phyloP scores from a whole-genome alignment of 805 yeast genomes.

The Nakazawaea populi region DNA sequence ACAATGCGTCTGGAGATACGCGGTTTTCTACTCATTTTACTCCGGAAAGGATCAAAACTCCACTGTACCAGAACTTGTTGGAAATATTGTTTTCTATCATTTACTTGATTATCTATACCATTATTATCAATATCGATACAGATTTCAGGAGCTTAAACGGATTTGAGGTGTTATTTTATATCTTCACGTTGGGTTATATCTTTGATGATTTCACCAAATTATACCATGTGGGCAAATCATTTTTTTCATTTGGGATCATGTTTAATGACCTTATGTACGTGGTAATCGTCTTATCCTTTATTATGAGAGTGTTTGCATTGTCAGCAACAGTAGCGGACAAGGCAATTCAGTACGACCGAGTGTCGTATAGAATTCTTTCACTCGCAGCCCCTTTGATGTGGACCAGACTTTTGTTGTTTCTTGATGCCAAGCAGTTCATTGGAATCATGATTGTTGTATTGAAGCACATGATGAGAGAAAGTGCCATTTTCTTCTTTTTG shows the following conservation, averaged over 20 bases:
- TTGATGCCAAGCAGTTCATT: conserved; percentile 76
- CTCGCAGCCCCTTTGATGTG: conserved; percentile 86
- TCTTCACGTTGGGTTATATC: conserved; percentile 62
- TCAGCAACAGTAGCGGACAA: conserved; percentile 21
- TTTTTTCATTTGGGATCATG: conserved; percentile 72
- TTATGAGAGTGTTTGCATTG: conserved; percentile 43
- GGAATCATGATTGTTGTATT: conserved; percentile 87
- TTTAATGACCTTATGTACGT: conserved; percentile 69
- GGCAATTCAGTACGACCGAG: conserved; percentile 37
- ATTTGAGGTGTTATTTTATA: conserved; percentile 52
- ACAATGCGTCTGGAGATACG: conserved; percentile 52
- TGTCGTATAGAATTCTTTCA: conserved; percentile 65
- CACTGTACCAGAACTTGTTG: conserved; percentile 69
- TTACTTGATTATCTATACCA: conserved; percentile 56
- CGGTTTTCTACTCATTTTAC: conserved; percentile 60
- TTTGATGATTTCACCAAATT: conserved; percentile 65
- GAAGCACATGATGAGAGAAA: conserved; percentile 83
- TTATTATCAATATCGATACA: conserved; percentile 56
- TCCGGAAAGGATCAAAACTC: conserved; percentile 81
- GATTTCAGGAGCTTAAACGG: conserved; percentile 28
- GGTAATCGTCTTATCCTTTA: conserved; percentile 46
- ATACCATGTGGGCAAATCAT: conserved; percentile 69
- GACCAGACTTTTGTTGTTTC: conserved; percentile 67
- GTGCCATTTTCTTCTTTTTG: conserved; percentile 74
- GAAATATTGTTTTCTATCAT: conserved; percentile 64